These are phyloP conservation scores for Phytophthora sojae DNA, from an alignment of 352 stramenopile genomes.

Conservation along the genomic window DNA sequence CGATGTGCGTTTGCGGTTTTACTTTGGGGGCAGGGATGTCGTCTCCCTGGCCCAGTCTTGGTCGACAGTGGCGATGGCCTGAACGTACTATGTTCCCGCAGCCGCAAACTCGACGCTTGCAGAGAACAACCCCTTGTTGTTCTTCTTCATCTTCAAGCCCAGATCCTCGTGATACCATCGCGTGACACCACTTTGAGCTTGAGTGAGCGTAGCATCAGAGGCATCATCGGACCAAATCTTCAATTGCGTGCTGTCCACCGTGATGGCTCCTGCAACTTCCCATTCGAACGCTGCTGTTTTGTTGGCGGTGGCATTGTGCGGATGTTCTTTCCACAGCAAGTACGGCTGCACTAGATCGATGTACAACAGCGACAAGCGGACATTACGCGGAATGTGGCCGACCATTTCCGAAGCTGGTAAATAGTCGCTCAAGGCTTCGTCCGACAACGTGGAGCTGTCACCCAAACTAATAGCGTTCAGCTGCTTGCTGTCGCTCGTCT, in stretches of 20 bases:
- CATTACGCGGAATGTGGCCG: slow-evolving; percentile 94
- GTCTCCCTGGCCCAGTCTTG: slow-evolving; percentile 57
- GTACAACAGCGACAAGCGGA: slow-evolving; percentile 91
- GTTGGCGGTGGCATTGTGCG: slow-evolving; percentile 14
- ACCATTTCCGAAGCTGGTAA: slow-evolving; percentile 57
- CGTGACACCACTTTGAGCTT: slow-evolving; percentile 54
- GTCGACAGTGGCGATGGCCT: slow-evolving; percentile 67
- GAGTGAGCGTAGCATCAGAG: slow-evolving; percentile 42
- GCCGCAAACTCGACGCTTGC: slow-evolving; percentile 45
- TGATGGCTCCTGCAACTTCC: slow-evolving; percentile 67
- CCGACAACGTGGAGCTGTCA: slow-evolving; percentile 53
- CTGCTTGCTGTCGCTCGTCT: slow-evolving; percentile 92
- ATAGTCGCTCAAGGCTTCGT: slow-evolving; percentile 57
- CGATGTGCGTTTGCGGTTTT: slow-evolving; percentile 73
- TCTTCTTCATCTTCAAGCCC: slow-evolving; percentile 33
- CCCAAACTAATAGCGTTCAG: slow-evolving; percentile 76
- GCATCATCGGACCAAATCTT: slow-evolving; percentile 44
- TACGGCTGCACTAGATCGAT: slow-evolving; percentile 96
- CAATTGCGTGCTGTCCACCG: slow-evolving; percentile 67
- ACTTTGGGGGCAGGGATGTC: slow-evolving; percentile 51
- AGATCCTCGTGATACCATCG: slow-evolving; percentile 72
- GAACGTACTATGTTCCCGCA: slow-evolving; percentile 63
- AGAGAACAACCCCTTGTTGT: slow-evolving; percentile 71
- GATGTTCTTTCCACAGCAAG: slow-evolving; percentile 59
- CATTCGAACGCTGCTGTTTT: slow-evolving; percentile 47